Base-by-base conservation (phyloP, 352 stramenopile genomes). In the Halophytophthora batemanensis region DNA sequence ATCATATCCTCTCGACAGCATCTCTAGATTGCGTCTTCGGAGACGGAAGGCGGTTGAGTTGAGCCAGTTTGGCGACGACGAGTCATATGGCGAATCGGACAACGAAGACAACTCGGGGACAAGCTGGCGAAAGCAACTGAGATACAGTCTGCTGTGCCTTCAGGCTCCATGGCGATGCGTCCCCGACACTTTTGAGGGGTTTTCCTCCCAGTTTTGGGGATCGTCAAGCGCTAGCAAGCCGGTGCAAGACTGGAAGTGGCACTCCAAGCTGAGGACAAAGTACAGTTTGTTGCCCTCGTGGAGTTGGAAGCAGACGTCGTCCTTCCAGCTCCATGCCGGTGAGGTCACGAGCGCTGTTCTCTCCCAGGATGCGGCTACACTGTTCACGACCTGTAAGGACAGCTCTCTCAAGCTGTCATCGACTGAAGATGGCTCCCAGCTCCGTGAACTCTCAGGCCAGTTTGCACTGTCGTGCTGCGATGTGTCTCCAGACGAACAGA, bases 311-410 rank as follows among this genome's bases (percentile, higher is more conserved):
- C 57, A 85, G 45, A 64, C 64, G 14, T 64, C 57, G 0, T 56
- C 67, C 0, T 56, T 64, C 34, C 47, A 66, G 8, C 31, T 87
- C n/a, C 79, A 91, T 45, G 61, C 63, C 7, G 62, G 77, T 25
- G 80, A 88, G 46, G 66, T 91, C 50, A 90, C 82, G 12, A 85
- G 67, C 17, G 63, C 61, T 0, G 69, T 88, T 21, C 55, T 94
- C 6, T 79, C 80, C 5, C 73, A 72, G 25, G 66, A 88, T 23
- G 61, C 61, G 17, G 34, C 55, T 11, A 64, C 57, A 34, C 38
- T 92, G n/a, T 83, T 85, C 41, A 80, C 82, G 6, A 84, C 80
- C 5, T 85, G 72, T 41, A 86, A 89, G 29, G 79, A 94, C 57
- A 75, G 70, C 17, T 77, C 65, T 6, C 50, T 93, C 8, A 87